Base-by-base conservation (phyloP, 2,329 filamentous ascomycete genomes). In the Cordyceps cicadae region DNA sequence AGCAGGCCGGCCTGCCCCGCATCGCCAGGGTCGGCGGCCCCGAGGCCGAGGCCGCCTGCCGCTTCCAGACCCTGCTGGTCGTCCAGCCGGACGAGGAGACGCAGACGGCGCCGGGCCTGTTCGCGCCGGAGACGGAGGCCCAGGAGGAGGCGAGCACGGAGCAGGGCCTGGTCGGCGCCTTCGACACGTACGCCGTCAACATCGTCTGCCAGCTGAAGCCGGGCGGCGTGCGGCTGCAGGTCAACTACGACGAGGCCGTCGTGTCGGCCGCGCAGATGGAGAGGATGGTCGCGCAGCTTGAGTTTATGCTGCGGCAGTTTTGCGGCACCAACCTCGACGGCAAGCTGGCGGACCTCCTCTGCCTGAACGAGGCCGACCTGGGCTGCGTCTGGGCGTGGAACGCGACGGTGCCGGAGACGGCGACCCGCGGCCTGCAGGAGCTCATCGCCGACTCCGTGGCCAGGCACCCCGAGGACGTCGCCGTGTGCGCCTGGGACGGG, bases 1-100 rank as follows among this genome's bases (percentile, higher is more conserved):
- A 70, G 61, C 65, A 72, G 24, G 63, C 67, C 3, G 69, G 69
- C 5, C 60, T 74, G 7, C 66, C 68, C n/a, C 64, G 69, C 19
- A 66, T 55, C 79, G 49, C 59, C n/a, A 54, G 55, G 12, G 50
- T 64, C 41, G 61, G 59, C 41, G 61, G 59, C 41, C 45, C 59
- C 1, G 61, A 62, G 24, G 50, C 58, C 11, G 48, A 45, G 11
- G 21, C 46, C 0, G 64, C 54, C 9, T 64, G 63, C 24, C 45
- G 55, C 52, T 66, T 66, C 52, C 64, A 65, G 54, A 62, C 64
- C 1, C 60, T 66, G 2, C 64, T 66, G 7, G 60, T 66, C 5
- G 61, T 66, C 3, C 64, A 66, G 49, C 64, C 63, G 1, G 60
- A 53, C 2, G 43, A 46, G 21, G 57, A 52, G 17, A 62, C 43